These are phyloP conservation scores for Buddleja alternifolia DNA, from an alignment of 257 asterid species.

Conservation along the genomic window DNA sequence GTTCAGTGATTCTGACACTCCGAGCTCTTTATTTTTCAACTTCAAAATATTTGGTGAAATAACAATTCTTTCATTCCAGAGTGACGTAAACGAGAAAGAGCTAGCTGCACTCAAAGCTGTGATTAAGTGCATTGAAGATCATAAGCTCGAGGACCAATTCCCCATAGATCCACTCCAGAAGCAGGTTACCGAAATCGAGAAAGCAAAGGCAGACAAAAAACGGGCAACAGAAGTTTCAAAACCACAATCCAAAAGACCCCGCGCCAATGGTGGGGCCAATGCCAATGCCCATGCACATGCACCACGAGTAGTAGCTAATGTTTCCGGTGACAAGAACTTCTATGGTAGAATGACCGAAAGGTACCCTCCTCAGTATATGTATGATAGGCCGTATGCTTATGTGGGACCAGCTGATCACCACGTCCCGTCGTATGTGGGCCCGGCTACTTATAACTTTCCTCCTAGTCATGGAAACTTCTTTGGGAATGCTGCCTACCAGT, in stretches of 20 bases:
- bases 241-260: slow-evolving; percentile 95
- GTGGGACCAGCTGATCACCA: slow-evolving; percentile 65
- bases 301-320: slow-evolving; percentile 57
- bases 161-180: slow-evolving; percentile 88
- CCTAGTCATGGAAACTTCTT: slow-evolving; percentile 88
- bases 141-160: slow-evolving; percentile 75
- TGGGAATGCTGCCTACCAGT: slow-evolving; percentile 85
- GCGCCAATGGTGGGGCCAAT: slow-evolving; percentile 79
- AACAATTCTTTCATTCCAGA: slow-evolving; percentile 47
- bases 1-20: too few relatives aligned
- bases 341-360: slow-evolving; percentile 63
- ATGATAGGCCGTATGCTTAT: slow-evolving; percentile 77
- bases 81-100: slow-evolving; percentile 84
- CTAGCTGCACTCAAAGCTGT: slow-evolving; percentile 89
- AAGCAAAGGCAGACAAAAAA: slow-evolving; percentile 92
- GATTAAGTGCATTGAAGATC: slow-evolving; percentile 88
- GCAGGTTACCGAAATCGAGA: slow-evolving; percentile 79
- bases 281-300: slow-evolving; percentile 43
- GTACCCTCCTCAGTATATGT: slow-evolving; percentile 83
- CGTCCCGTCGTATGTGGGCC: slow-evolving; percentile 56
- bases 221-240: slow-evolving; percentile 91
- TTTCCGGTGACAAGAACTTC: slow-evolving; percentile 69
- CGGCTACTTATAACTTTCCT: slow-evolving; percentile 62
- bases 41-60: not conserved
- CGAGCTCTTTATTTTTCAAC: too few relatives aligned